Conservation (phyloP, 1,284 basidiomycete genomes). For the Stereum hirsutum region DNA sequence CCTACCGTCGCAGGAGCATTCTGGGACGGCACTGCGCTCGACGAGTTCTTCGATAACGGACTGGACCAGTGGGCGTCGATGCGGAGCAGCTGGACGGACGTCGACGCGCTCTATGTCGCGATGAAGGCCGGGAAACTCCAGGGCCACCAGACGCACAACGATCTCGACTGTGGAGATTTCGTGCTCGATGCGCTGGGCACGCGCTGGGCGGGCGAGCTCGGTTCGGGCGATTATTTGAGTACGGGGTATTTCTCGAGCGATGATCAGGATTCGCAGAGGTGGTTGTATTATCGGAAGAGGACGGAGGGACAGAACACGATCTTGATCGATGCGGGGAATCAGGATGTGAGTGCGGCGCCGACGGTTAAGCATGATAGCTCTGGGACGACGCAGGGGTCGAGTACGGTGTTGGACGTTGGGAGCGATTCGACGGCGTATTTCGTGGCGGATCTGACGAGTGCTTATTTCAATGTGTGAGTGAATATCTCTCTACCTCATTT, state of each 20-base stretch:
- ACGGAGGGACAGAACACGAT: conserved; percentile 98
- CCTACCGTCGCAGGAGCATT: conserved; percentile 77
- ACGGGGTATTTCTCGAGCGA: conserved; percentile 67
- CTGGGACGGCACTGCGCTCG: conserved; percentile 83
- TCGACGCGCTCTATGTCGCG: conserved; percentile 75
- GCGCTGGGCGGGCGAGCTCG: conserved; percentile 94
- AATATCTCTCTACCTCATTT: no score
- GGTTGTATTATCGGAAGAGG: conserved; percentile 93
- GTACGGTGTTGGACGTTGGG: conserved; percentile 57
- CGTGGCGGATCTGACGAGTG: conserved; percentile 69
- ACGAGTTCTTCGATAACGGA: conserved; percentile 69
- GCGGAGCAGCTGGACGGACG: conserved; percentile 90
- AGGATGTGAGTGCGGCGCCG: conserved; percentile 71
- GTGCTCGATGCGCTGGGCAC: conserved; percentile 92
- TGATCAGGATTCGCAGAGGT: conserved; percentile 59
- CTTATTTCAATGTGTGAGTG: conserved; percentile 72
- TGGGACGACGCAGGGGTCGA: conserved; percentile 71
- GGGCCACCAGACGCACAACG: conserved; percentile 88
- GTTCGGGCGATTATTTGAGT: conserved; percentile 79
- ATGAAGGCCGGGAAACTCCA: conserved; percentile 79
- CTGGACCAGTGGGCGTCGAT: conserved; percentile 84
- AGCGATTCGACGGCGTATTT: conserved; percentile 79
- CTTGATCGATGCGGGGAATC: conserved; percentile 72
- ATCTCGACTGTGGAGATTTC: conserved; percentile 91
- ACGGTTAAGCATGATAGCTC: conserved; percentile 47